Evolutionary conservation across 108 stramenopile genomes (phyloP), one percentile per base, ranked within the genome.

Genomic region (Cyclotella sp.): DNA sequence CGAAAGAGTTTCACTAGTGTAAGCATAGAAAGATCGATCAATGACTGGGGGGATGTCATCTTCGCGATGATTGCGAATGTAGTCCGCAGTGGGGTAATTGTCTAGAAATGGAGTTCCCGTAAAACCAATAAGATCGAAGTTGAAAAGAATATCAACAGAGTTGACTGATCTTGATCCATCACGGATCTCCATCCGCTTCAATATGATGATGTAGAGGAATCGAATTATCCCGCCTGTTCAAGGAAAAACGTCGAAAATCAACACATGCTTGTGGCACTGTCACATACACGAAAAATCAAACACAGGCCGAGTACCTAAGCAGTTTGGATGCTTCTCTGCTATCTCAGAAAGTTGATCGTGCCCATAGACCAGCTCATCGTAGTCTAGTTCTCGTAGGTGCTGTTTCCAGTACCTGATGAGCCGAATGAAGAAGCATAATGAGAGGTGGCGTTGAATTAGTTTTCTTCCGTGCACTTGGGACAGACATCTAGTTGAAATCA

Each of bases 41-140:
- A 86, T 86, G 14, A 76, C 66, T 30, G 80, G 81, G 21, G 85
- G 85, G 49, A 86, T 86, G 28, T 83, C 70, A 30, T 86, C 85
- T 58, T 77, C 77, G 0, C 85, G 79, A 11, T 74, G 70, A 30
- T 79, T 62, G 14, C 85, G 79, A 70, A 86, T 84, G 40, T 86
- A 86, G 55, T 81, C 73, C 14, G 76, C 74, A 45, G 85, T 86
- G 19, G 85, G 85, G 44, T 86, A 57, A 21, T 86, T 86, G 53
- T 84, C 85, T 53, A 86, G 51, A 63, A 86, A 86, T 14, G 85
- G 85, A 21, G 85, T 86, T 44, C 85, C 85, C 10, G 85, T 86
- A 67, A 86, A 86, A 0, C 85, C 85, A 19, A 86, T 83, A 14
- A 83, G 73, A 51, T 86, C 85, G 52, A 86, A 86, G 67, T 86